Conservation (phyloP, 75 land plant genomes). For the Sequoia sempervirens region DNA sequence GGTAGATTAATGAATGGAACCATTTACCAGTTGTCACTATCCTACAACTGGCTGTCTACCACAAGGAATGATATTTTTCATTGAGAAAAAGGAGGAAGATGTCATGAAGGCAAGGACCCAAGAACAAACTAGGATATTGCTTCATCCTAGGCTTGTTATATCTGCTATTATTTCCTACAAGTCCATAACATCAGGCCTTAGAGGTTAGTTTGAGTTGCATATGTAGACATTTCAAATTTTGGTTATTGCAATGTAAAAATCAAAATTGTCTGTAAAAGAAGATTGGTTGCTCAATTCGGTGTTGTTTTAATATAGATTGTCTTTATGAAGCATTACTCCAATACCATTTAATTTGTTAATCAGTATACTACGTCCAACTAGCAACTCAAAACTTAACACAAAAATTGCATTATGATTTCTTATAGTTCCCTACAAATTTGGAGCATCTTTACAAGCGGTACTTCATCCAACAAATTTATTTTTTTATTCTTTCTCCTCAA, state of each 20-base stretch:
- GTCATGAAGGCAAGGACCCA: background rate
- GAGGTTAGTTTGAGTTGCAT: background rate
- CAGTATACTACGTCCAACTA: background rate
- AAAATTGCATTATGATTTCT: background rate
- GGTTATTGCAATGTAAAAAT: background rate
- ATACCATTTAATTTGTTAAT: background rate
- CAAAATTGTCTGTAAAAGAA: background rate
- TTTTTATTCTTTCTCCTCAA: background rate
- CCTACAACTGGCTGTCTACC: background rate
- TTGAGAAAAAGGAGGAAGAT: background rate
- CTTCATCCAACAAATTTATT: background rate
- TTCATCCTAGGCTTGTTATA: background rate
- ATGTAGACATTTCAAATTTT: too few relatives aligned
- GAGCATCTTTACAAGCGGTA: background rate
- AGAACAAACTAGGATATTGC: background rate
- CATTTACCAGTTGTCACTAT: background rate
- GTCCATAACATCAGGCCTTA: background rate
- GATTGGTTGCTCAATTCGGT: background rate
- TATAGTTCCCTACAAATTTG: background rate
- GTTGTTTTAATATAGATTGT: background rate
- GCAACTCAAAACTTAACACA: background rate
- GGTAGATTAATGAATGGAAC: background rate
- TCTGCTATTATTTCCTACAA: background rate
- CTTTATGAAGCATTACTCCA: background rate
- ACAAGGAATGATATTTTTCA: background rate